Conservation (phyloP, 2,329 filamentous ascomycete species). For the Colletotrichum tropicale region DNA sequence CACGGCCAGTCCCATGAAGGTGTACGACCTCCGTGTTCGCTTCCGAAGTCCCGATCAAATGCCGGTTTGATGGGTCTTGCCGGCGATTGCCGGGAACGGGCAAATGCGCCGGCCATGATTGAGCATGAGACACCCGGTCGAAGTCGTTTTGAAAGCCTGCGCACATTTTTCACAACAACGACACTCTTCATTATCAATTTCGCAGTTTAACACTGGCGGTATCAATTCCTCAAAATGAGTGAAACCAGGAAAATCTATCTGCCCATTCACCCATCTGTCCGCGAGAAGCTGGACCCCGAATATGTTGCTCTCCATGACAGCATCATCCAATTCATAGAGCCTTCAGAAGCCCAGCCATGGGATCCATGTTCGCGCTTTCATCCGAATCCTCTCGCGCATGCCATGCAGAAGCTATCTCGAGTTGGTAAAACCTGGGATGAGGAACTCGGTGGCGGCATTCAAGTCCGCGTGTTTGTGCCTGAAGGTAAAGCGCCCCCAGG, state of each 20-base stretch:
- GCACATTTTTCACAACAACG: background rate
- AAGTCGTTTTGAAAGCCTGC: background rate
- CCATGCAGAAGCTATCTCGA: background rate
- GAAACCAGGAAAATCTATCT: slow-evolving; percentile 27
- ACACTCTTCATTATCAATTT: background rate
- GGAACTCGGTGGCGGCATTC: slow-evolving; percentile 28
- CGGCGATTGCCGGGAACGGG: background rate
- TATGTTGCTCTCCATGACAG: slow-evolving; percentile 42
- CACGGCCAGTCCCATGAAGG: background rate
- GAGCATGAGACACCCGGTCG: background rate
- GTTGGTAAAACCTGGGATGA: background rate
- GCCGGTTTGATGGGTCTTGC: background rate
- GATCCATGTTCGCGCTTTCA: slow-evolving; percentile 20
- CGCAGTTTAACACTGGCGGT: background rate
- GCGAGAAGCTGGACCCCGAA: slow-evolving; percentile 36
- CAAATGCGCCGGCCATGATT: background rate
- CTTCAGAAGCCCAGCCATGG: slow-evolving; percentile 37
- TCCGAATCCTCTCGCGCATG: background rate
- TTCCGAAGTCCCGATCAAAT: background rate
- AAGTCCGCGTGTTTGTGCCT: slow-evolving; percentile 36
- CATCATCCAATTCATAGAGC: slow-evolving; percentile 38
- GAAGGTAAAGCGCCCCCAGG: slow-evolving; percentile 21
- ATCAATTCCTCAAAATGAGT: background rate
- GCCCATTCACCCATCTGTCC: slow-evolving; percentile 36
- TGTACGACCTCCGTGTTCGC: background rate